These are phyloP conservation scores for Hymenoscyphus albidus DNA, from an alignment of 2,329 filamentous ascomycete genomes.

Conservation along the genomic window DNA sequence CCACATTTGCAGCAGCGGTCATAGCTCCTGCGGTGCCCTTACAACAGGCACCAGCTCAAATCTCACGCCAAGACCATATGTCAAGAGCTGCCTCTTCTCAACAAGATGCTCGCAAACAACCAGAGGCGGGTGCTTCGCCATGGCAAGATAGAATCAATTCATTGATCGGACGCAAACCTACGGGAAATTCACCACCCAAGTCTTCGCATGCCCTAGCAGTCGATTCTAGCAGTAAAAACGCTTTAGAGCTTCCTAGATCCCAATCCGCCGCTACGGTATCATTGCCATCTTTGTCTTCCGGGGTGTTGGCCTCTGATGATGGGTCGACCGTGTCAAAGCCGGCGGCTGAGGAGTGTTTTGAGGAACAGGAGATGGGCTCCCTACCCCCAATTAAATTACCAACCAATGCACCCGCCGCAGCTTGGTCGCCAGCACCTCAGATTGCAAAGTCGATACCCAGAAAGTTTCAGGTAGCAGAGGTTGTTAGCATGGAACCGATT, in stretches of 20 bases:
- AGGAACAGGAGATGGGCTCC: constrained; percentile 76
- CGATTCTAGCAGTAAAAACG: constrained; percentile 64
- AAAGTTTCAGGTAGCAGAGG: constrained; percentile 45
- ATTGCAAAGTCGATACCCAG: constrained; percentile 53
- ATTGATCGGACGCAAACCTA: constrained; percentile 59
- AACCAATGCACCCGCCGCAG: constrained; percentile 54
- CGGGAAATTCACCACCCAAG: constrained; percentile 46
- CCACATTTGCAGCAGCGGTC: constrained; percentile 42
- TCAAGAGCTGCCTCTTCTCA: constrained; percentile 37
- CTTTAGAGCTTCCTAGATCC: constrained; percentile 53
- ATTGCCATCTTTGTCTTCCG: constrained; percentile 45
- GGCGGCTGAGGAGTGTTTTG: constrained; percentile 76
- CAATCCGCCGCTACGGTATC: constrained; percentile 61
- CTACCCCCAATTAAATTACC: constrained; percentile 69
- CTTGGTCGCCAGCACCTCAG: constrained; percentile 57
- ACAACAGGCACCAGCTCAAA: constrained; percentile 17
- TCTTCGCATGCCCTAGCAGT: constrained; percentile 56
- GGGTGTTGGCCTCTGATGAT: constrained; percentile 37
- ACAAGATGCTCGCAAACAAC: constrained; percentile 38
- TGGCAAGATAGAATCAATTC: constrained; percentile 87
- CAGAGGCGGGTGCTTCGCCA: constrained; percentile 35
- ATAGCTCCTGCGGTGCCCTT: constrained; percentile 33
- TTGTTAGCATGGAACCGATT: constrained; percentile 45
- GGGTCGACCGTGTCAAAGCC: constrained; percentile 56
- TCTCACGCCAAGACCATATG: constrained; percentile 36